Percentiles rank a stretch among this genome's conserved stretches.
Evolutionary conservation across 495 filamentous ascomycete genomes (phyloP).

Genomic region (Penicillium soppii): DNA sequence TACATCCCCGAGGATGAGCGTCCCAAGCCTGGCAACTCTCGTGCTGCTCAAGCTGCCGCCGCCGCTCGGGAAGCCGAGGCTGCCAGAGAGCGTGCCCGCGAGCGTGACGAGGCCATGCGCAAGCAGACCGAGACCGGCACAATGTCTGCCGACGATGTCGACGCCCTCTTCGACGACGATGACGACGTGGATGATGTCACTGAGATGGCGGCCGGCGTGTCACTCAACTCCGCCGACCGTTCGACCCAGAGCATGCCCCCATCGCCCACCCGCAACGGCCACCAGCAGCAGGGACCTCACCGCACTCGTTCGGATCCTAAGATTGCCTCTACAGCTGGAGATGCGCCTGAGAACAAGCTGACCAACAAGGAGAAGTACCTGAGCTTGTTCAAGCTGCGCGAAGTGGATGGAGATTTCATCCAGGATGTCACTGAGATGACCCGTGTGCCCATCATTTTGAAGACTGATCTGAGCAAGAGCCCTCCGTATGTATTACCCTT

Average conservation of each 20-base stretch:
- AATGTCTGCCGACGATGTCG: slow-evolving; percentile 83
- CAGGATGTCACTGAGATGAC: slow-evolving; percentile 99
- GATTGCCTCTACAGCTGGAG: slow-evolving; percentile 69
- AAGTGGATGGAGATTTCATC: slow-evolving; percentile 93
- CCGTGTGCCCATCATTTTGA: slow-evolving; percentile 90
- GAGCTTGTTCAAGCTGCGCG: slow-evolving; percentile 82
- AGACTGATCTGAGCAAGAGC: slow-evolving; percentile 98
- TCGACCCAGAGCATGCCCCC: slow-evolving; percentile 96
- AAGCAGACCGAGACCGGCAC: slow-evolving; percentile 92
- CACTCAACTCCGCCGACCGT: slow-evolving; percentile 70
- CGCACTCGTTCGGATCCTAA: slow-evolving; percentile 91
- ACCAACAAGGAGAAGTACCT: slow-evolving; percentile 96
- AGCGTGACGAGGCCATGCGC: slow-evolving; percentile 81
- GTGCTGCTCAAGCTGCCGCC: slow-evolving; percentile 68
- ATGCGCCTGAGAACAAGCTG: slow-evolving; percentile 71
- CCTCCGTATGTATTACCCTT: slow-evolving; percentile 75
- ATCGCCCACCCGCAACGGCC: slow-evolving; percentile 78
- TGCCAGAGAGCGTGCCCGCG: slow-evolving; percentile 72
- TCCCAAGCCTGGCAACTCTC: slow-evolving; percentile 64
- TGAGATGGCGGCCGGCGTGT: slow-evolving; percentile 82
- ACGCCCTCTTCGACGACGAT: slow-evolving; percentile 89
- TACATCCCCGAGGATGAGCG: slow-evolving; percentile 97
- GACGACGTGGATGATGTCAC: slow-evolving; percentile 87
- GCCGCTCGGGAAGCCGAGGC: slow-evolving; percentile 78
- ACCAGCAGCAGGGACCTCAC: slow-evolving; percentile 70